These are phyloP conservation scores for Pseudogymnoascus sp. DNA, from an alignment of 2,329 filamentous ascomycete species.

Conservation along the genomic window DNA sequence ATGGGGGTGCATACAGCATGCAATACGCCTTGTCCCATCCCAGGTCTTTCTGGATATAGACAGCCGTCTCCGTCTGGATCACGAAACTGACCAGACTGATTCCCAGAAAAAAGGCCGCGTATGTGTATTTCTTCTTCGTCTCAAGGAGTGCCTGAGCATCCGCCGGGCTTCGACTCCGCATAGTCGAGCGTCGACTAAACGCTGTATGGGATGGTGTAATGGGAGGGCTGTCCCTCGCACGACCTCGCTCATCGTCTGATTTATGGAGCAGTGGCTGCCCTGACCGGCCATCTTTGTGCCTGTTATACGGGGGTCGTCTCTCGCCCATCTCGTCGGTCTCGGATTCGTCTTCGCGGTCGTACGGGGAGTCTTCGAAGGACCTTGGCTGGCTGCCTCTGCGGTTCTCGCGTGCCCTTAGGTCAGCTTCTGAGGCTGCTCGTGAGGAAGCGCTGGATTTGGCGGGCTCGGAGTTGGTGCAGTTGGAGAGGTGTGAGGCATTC, in stretches of 20 bases:
- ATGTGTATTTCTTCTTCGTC: constrained; percentile 75
- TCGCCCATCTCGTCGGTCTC: constrained; percentile 19
- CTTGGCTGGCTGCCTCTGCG: neutral
- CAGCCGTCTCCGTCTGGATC: constrained; percentile 89
- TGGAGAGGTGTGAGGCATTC: neutral
- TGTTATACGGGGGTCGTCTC: constrained; percentile 34
- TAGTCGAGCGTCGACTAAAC: constrained; percentile 53
- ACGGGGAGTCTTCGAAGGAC: neutral
- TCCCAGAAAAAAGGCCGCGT: constrained; percentile 75
- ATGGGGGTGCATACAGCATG: constrained; percentile 64
- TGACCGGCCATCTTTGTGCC: constrained; percentile 32
- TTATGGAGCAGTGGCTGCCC: constrained; percentile 30
- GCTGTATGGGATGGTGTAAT: constrained; percentile 25
- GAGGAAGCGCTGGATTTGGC: neutral
- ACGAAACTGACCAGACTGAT: constrained; percentile 83
- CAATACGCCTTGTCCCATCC: constrained; percentile 98
- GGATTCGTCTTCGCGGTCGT: constrained; percentile 19
- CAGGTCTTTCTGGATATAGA: constrained; percentile 86
- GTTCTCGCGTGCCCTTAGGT: neutral
- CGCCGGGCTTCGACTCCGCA: constrained; percentile 68
- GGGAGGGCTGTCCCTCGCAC: constrained; percentile 16
- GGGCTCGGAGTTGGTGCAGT: neutral
- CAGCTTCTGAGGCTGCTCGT: neutral
- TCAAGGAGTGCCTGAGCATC: constrained; percentile 53
- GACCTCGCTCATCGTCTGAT: constrained; percentile 25